Percentiles rank a stretch among this genome's conserved stretches.
phyloP scores from a whole-genome alignment of 164 flowering plant species.

The Hamamelis virginiana region DNA sequence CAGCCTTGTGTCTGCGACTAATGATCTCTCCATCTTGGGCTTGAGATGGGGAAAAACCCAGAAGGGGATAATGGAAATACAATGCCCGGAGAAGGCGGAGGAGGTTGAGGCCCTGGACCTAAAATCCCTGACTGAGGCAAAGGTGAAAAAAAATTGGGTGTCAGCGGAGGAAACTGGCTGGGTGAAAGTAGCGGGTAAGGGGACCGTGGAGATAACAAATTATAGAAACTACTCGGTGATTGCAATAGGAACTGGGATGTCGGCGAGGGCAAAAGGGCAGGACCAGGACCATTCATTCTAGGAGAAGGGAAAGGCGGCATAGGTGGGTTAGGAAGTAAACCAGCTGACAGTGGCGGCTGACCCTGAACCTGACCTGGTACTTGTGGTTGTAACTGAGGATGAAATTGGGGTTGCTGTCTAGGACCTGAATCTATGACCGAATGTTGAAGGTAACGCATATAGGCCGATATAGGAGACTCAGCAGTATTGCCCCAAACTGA shows the following conservation, averaged over 20 bases:
- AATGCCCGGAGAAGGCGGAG: constrained; percentile 75
- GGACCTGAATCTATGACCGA: constrained; percentile 56
- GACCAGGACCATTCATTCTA: constrained; percentile 47
- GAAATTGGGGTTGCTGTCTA: constrained; percentile 27
- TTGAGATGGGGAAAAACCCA: constrained; percentile 61
- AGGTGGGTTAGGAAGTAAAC: constrained; percentile 62
- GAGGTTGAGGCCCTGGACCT: constrained; percentile 89
- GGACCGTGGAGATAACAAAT: constrained; percentile 74
- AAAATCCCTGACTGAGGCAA: constrained; percentile 70
- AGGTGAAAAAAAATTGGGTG: constrained; percentile 70
- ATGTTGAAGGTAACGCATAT: constrained; percentile 84
- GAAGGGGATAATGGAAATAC: constrained; percentile 78
- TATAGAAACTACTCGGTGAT: constrained; percentile 70
- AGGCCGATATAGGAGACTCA: constrained; percentile 88
- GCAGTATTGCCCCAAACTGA: constrained; percentile 50
- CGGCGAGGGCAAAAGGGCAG: constrained; percentile 79
- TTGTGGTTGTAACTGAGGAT: constrained; percentile 17
- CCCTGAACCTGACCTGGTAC: background rate
- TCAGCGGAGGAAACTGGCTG: constrained; percentile 63
- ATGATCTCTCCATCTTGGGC: constrained; percentile 88
- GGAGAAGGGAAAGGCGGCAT: constrained; percentile 54
- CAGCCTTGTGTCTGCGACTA: constrained; percentile 18
- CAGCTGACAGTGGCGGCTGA: constrained; percentile 32
- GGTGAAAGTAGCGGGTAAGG: constrained; percentile 86
- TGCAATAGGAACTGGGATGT: constrained; percentile 74